Evolutionary conservation across 2,329 filamentous ascomycete genomes (phyloP), one percentile per base, ranked within the genome.

Genomic region (Pseudogymnoascus sp.): DNA sequence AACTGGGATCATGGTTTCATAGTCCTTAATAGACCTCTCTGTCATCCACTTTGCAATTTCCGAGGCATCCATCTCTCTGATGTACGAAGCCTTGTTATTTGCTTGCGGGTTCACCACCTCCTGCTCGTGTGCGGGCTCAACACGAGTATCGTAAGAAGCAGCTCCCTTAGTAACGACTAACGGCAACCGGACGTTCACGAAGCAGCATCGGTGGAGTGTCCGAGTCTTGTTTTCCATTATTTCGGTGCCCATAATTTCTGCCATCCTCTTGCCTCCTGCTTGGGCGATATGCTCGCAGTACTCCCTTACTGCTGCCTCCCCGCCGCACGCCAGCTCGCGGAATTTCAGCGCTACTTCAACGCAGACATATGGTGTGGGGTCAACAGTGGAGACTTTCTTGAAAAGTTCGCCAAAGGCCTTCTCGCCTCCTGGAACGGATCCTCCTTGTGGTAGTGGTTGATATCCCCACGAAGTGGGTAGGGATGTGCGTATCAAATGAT

Each of bases 151-250:
- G 5, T 45, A 45, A 21, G 40, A 45, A 45, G 40, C 40, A 21
- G 8, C 10, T 75, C 42, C 70, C 4, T 45, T 10, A 12, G 40
- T 45, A 45, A 45, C 40, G 10, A 45, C 40, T 5, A 96, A 71
- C 0, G 93, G 91, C 68, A 96, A 75, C 6, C 83, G 80, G 0
- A 96, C 81, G 67, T 93, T 96, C 2, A 82, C 80, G 80, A 96
- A 83, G 54, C 80, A 82, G 73, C 90, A 93, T 61, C 82, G 77
- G 0, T 84, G 83, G 71, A 93, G 69, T 2, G 85, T 87, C 1
- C 79, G 77, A 10, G 79, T 76, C 64, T 75, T 21, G 66, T 91
- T 91, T 57, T 93, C 86, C 72, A 96, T 74, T 0, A 93, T 80
- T 60, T 86, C 78, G 0, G 91, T 96, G 0, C 85, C 86, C 0